phyloP scores from a whole-genome alignment of 139 green algal genomes.

The Tetraselmis chui region DNA sequence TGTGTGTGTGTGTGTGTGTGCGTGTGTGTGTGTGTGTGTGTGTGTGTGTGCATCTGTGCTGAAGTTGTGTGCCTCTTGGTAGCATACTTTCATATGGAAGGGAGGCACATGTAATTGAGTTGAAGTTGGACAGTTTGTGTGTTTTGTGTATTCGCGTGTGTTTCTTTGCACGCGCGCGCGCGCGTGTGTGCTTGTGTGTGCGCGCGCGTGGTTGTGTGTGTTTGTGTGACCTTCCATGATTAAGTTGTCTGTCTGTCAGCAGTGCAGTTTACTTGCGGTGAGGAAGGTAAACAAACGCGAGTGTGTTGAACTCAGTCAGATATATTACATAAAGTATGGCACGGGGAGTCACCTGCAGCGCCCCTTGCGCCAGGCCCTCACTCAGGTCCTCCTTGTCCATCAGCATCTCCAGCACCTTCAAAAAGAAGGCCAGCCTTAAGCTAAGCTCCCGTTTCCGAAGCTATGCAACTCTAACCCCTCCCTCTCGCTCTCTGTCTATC shows the following conservation, averaged over 20 bases:
- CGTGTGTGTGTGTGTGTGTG: no score
- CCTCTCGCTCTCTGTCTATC: no score
- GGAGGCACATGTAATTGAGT: no score
- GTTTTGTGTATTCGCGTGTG: background rate
- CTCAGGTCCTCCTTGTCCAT: constrained; percentile 56
- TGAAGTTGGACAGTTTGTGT: background rate
- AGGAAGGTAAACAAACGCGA: background rate
- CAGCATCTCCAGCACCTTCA: constrained; percentile 64
- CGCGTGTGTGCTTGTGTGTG: no score
- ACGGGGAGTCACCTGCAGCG: constrained; percentile 36
- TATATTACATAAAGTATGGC: background rate
- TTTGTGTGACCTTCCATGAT: constrained; percentile 2
- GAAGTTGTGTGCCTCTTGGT: no score
- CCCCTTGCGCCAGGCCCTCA: constrained; percentile 45
- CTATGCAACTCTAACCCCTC: no score
- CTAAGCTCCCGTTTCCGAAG: no score
- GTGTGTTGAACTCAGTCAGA: background rate
- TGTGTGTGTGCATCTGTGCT: no score
- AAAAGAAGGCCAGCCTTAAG: no score
- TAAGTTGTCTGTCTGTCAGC: background rate
- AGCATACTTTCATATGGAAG: no score
- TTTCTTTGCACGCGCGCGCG: background rate
- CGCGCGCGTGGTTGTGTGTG: no score
- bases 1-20: no score
- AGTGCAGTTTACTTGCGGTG: background rate